These are phyloP conservation scores for Fraxinus baroniana DNA, from an alignment of 305 asterid species.

Conservation along the genomic window DNA sequence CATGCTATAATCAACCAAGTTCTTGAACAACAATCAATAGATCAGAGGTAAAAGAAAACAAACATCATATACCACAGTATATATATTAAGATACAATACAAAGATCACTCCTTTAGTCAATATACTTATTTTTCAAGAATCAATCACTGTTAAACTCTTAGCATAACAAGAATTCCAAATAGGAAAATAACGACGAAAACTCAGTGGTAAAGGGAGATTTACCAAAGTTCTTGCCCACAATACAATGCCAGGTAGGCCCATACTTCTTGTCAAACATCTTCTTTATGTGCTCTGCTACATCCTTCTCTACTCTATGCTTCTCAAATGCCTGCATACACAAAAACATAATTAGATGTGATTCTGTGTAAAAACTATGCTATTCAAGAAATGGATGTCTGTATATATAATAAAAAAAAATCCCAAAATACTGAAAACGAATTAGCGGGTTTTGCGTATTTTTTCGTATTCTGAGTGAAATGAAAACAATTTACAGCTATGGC, in stretches of 20 bases:
- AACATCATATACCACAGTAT: neutral
- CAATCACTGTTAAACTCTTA: constrained; percentile 10
- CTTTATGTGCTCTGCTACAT: constrained; percentile 92
- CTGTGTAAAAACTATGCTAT: neutral
- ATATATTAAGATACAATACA: constrained; percentile 15
- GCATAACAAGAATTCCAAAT: neutral
- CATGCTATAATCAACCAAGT: neutral
- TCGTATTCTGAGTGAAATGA: constrained; percentile 13
- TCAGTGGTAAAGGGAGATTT: constrained; percentile 19
- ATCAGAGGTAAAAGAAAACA: neutral
- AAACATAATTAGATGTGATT: neutral
- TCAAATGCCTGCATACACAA: constrained; percentile 69
- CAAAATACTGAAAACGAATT: neutral
- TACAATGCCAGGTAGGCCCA: constrained; percentile 99
- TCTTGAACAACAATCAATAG: neutral
- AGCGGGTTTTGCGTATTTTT: neutral
- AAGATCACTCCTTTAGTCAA: constrained; percentile 1
- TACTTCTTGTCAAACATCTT: constrained; percentile 88
- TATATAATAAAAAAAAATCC: neutral
- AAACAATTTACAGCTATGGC: constrained; percentile 65
- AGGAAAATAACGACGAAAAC: neutral
- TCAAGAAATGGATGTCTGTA: neutral
- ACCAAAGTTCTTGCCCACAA: constrained; percentile 99
- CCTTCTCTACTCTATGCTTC: constrained; percentile 83
- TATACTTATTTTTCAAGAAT: neutral